Conservation (phyloP, 305 asterid species). For the Striga hermonthica region DNA sequence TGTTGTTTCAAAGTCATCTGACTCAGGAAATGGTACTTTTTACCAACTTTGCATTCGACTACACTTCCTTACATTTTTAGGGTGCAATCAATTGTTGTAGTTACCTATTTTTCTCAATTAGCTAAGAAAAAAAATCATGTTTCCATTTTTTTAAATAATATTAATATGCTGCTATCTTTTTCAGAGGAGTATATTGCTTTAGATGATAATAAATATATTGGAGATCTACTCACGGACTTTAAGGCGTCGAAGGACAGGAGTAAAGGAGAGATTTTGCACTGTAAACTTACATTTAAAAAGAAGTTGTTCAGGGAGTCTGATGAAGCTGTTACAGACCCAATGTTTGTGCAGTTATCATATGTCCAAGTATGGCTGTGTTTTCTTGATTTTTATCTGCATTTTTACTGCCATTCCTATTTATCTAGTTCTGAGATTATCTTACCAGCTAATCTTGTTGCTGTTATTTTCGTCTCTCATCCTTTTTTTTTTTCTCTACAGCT, state of each 20-base stretch:
- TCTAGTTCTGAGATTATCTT: slow-evolving; percentile 21
- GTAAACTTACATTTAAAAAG: slow-evolving; percentile 81
- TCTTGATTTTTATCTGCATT: not conserved
- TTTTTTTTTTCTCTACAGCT: slow-evolving; percentile 48
- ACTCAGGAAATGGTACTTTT: slow-evolving; percentile 73
- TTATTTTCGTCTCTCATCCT: slow-evolving; percentile 22
- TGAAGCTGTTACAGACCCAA: slow-evolving; percentile 84
- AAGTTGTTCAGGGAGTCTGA: slow-evolving; percentile 95
- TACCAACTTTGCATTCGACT: not conserved
- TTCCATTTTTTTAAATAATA: slow-evolving; percentile 21
- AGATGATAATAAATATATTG: slow-evolving; percentile 92
- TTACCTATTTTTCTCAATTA: slow-evolving; percentile 23
- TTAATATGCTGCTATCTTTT: slow-evolving; percentile 26
- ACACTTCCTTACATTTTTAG: not conserved
- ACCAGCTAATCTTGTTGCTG: slow-evolving; percentile 19
- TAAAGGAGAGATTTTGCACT: slow-evolving; percentile 92
- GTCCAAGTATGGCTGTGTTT: slow-evolving; percentile 62
- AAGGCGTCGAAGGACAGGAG: slow-evolving; percentile 90
- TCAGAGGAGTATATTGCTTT: slow-evolving; percentile 85
- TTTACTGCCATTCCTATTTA: not conserved
- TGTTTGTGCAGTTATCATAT: slow-evolving; percentile 92
- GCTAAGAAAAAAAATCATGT: slow-evolving; percentile 14
- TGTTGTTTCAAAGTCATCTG: slow-evolving; percentile 78
- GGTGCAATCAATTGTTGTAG: not conserved
- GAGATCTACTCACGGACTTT: slow-evolving; percentile 95